A percentile compares a stretch with the other conserved stretches of the same genome.
Conservation (phyloP, 2,329 filamentous ascomycete species). For the Beauveria sp. region DNA sequence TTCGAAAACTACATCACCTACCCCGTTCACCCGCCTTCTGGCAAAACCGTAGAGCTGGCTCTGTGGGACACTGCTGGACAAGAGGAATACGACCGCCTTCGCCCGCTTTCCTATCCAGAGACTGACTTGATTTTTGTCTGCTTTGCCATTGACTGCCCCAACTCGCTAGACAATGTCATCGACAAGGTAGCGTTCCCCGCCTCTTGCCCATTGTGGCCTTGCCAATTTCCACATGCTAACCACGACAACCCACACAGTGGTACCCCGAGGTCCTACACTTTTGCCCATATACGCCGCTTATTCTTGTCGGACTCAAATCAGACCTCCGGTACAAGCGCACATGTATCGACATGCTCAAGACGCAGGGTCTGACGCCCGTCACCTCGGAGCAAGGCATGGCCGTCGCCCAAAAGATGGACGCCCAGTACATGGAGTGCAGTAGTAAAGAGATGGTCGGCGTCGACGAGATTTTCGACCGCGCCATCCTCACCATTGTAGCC, state of each 20-base stretch:
- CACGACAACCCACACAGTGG: conserved; percentile 54
- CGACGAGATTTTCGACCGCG: conserved; percentile 90
- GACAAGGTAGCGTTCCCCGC: conserved; percentile 70
- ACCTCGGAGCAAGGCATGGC: conserved; percentile 81
- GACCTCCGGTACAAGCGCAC: conserved; percentile 92
- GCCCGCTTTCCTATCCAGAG: conserved; percentile 94
- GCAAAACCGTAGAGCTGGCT: conserved; percentile 92
- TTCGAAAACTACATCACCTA: conserved; percentile 99
- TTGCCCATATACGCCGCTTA: conserved; percentile 91
- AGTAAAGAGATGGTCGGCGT: conserved; percentile 96
- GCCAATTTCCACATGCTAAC: not conserved
- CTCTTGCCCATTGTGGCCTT: too few species aligned
- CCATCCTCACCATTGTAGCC: conserved; percentile 82
- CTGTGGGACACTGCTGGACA: conserved; percentile 98
- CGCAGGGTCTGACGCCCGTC: conserved; percentile 91
- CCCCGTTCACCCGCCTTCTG: conserved; percentile 76
- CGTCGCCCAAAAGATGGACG: conserved; percentile 89
- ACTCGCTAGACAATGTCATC: conserved; percentile 95
- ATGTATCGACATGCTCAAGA: conserved; percentile 97
- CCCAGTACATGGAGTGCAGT: conserved; percentile 95
- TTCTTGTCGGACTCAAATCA: conserved; percentile 94
- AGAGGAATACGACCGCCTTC: conserved; percentile 94
- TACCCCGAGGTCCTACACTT: conserved; percentile 98
- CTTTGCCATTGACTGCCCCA: conserved; percentile 98
- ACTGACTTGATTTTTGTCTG: conserved; percentile 97